Conservation (phyloP, 139 green algal genomes). For the Picochlorum sp. region DNA sequence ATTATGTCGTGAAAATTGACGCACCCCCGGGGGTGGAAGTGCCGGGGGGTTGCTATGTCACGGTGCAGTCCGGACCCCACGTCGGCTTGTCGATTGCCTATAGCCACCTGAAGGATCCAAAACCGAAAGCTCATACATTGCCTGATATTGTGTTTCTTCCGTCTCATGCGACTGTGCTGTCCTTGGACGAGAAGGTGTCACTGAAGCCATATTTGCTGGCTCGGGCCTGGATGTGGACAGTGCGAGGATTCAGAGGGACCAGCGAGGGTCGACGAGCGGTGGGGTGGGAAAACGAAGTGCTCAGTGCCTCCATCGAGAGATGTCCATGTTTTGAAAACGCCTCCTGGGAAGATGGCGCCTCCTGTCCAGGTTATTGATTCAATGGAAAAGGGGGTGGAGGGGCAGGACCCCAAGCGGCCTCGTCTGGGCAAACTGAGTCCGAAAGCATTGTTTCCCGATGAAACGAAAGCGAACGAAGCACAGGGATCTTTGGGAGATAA, state of each 20-base stretch:
- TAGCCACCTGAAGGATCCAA: constrained; percentile 1
- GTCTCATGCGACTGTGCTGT: neutral
- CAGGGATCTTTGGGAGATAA: too few relatives aligned
- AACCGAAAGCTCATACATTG: constrained; percentile 10
- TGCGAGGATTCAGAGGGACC: neutral
- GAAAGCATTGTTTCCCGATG: too few relatives aligned
- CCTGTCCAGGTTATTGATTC: neutral
- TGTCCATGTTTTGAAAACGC: neutral
- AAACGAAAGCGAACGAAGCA: too few relatives aligned
- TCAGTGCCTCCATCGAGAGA: neutral
- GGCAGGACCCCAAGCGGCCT: too few relatives aligned
- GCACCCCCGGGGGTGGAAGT: constrained; percentile 10
- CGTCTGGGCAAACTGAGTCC: too few relatives aligned
- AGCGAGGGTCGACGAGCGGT: neutral
- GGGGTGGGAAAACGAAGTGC: neutral
- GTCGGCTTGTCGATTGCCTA: neutral
- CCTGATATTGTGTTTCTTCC: constrained; percentile 31
- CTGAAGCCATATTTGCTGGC: constrained; percentile 23
- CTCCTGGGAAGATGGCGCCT: neutral
- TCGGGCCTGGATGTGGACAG: constrained; percentile 1
- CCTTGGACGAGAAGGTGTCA: constrained; percentile 12
- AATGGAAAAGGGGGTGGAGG: neutral
- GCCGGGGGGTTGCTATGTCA: constrained; percentile 22
- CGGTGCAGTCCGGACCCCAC: constrained; percentile 25
- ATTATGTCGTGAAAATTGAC: constrained; percentile 25